Percentiles rank a stretch among this genome's conserved stretches.
phyloP scores from a whole-genome alignment of 495 filamentous ascomycete genomes.

The Penicillium dipodomyicola region DNA sequence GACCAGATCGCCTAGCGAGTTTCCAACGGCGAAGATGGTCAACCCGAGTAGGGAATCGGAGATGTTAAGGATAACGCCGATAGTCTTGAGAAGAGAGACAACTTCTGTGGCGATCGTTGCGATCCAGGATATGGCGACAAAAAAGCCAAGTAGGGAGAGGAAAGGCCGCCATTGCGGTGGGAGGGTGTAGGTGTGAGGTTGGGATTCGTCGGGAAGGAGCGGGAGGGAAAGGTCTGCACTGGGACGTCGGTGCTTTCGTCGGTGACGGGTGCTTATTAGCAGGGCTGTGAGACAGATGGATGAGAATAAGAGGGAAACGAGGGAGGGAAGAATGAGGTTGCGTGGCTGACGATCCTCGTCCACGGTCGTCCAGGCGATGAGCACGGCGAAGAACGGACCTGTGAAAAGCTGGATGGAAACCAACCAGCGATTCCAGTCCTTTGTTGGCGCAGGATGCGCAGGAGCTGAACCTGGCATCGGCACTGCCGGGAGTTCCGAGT shows the following conservation, averaged over 20 bases:
- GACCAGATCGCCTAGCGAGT: conserved; percentile 90
- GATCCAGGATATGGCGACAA: conserved; percentile 92
- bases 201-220: not conserved
- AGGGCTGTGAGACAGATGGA: conserved; percentile 61
- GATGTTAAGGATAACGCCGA: conserved; percentile 90
- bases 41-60: conserved; percentile 94
- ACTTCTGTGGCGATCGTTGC: conserved; percentile 95
- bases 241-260: conserved; percentile 21
- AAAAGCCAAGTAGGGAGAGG: conserved; percentile 86
- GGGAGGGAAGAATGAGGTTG: conserved; percentile 58
- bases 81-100: conserved; percentile 88
- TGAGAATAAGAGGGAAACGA: conserved; percentile 71
- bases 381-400: conserved; percentile 77
- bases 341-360: conserved; percentile 47
- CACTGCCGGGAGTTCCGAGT: conserved; percentile 42
- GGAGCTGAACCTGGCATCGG: conserved; percentile 21
- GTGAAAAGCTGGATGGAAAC: conserved; percentile 80
- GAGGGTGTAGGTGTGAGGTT: conserved; percentile 41
- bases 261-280: conserved; percentile 54
- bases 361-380: conserved; percentile 73
- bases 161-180: conserved; percentile 64
- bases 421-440: conserved; percentile 89
- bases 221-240: not conserved
- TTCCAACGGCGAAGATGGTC: conserved; percentile 95
- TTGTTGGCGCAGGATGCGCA: conserved; percentile 24